Evolutionary conservation across 2,329 filamentous ascomycete genomes (phyloP), one percentile per base, ranked within the genome.

Genomic region (Aspergillus sclerotialis): DNA sequence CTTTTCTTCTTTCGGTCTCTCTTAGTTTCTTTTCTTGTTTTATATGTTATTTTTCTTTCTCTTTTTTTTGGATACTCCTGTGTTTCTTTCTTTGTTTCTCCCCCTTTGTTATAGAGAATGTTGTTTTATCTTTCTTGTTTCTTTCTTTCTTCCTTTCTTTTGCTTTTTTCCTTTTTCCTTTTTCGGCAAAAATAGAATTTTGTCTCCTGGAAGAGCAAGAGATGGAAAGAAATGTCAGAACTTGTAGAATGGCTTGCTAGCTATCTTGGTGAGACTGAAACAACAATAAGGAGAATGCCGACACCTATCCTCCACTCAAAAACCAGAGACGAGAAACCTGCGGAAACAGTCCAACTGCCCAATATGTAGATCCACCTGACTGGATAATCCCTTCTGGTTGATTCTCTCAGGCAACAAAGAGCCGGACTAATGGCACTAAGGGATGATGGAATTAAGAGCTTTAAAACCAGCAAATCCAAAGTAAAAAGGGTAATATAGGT

Each of bases 171-270:
- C 24, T 40, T 42, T 40, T 48, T 39, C 49, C 48, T 46, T 49
- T 45, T 38, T 40, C 43, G 44, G 39, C 40, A 36, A 39, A 35
- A 47, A 44, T 32, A 43, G 40, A 23, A 23, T 23, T 6, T 36
- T 37, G 37, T 46, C 48, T 50, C 49, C 44, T 52, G 52, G 44
- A 52, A 46, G 39, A 49, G 48, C 52, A 52, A 52, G 49, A 56
- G 50, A 54, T 54, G 52, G 50, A 58, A 52, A 53, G 42, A 51
- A 54, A 48, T 52, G 55, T 52, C 57, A 50, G 44, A 60, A 58
- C 47, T 60, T 61, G 57, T 63, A 59, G 45, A 63, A 64, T 64
- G 59, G 19, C 53, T 65, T 63, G 58, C 61, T 65, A 64, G 60
- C 61, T 64, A 65, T 57, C 50, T 60, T 58, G 45, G 56, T 53